Base-by-base conservation (phyloP, 306 rosid genomes). In the Comarum palustre region DNA sequence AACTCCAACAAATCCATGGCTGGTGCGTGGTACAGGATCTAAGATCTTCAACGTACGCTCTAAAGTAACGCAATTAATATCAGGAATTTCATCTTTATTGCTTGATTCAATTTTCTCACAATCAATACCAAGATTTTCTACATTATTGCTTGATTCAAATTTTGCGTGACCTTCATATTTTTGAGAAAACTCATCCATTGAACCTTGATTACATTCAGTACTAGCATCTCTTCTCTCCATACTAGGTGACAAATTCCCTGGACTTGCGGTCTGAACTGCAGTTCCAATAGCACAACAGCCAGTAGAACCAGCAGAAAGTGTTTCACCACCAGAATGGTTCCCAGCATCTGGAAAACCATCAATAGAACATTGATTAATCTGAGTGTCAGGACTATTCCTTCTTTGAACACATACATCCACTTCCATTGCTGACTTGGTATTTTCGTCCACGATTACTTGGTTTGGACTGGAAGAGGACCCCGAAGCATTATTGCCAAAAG, bases 391-490 rank as follows among this genome's bases (percentile, higher is more conserved):
- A 77, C 68, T 50, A 58, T 80, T 82, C 80, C 65, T 79, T 48
- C 83, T 72, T 73, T 71, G 66, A 77, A 51, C 41, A 75, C 20
- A 16, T 17, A 52, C 63, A 73, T 73, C 89, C 22, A 64, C 80
- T 57, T 79, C 87, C 58, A 66, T 11, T 27, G 77, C 67, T 46
- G 77, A 69, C 67, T 74, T 74, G 48, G 32, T 52, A 69, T 61
- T 86, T 67, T 82, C 85, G 81, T 68, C 79, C 17, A 29, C 11
- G 63, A 74, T 68, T 14, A 60, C 36, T n/a, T 81, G 76, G 78
- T 83, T 76, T 48, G 74, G 68, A 82, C 76, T 71, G 54, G 81
- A 47, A 63, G 88, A 72, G 34, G 78, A 63, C 73, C 74, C 78
- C 73, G 80, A 73, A 64, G 82, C 77, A 67, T 75, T 71, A 68